Base-by-base conservation (phyloP, 1,284 basidiomycete species). In the Cryptococcus deneoformans region DNA sequence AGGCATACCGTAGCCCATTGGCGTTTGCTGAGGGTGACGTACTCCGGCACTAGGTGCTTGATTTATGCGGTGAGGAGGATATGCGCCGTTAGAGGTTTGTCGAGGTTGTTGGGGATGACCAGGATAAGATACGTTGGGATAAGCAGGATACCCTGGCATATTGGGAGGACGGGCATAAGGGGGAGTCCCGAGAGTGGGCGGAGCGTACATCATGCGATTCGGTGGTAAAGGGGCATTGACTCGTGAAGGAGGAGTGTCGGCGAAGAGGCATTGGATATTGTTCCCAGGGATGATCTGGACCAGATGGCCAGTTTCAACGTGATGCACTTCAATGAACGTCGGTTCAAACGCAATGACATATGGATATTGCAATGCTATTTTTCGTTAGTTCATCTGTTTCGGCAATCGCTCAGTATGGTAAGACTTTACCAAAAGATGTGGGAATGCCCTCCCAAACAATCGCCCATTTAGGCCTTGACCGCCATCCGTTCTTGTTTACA, bases 311-410 rank as follows among this genome's bases (percentile, higher is more conserved):
- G 89, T 92, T 73, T 96, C 91, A 60, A 99, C 93, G 72, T 98
- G 90, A 46, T 94, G 87, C 50, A 99, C 89, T 77, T 99, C 96
- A 69, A 99, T 88, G 72, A 99, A 99, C 2, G 87, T 89, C 9
- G 93, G 89, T 73, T 99, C 96, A 70, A 99, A 97, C 0, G 95
- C 96, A 45, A 99, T 82, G 37, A 99, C 91, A 76, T 94, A 99
- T 0, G 96, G 95, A 77, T 95, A 95, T 73, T 95, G 90, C 34
- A 98, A 83, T 2, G 96, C 95, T 96, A 29, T 34, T 11, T 14
- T 42, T 12, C 11, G 12, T 42, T 16, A 16, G 11, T 42, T 42
- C 40, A 42, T 11, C 40, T 42, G 12, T 29, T 29, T 29, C 29
- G 29, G 29, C 29, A 29, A 42, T 42, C 6, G 16, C 6, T 12